phyloP scores from a whole-genome alignment of 2,329 filamentous ascomycete species.

The Escovopsis weberi region DNA sequence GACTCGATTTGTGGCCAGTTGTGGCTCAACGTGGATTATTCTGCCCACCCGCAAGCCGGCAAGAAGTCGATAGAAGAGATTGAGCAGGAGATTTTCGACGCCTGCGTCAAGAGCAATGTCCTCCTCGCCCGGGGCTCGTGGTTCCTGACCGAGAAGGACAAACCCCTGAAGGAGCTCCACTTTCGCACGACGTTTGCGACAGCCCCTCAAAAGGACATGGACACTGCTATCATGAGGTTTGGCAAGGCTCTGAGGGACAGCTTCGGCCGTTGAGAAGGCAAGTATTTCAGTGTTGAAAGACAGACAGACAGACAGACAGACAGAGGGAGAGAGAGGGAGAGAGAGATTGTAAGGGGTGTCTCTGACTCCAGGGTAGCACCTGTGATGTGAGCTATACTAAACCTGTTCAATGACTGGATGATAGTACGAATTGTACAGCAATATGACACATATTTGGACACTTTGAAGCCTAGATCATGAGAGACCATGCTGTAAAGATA shows the following conservation, averaged over 20 bases:
- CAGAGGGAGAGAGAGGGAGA: background rate
- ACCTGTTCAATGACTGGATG: too few relatives aligned
- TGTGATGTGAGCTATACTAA: too few relatives aligned
- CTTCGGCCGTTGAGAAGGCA: conserved; percentile 20
- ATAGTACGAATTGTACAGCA: too few relatives aligned
- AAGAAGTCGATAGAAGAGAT: conserved; percentile 45
- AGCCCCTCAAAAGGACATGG: conserved; percentile 39
- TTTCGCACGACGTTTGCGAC: conserved; percentile 77
- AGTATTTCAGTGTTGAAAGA: background rate
- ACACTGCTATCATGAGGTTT: conserved; percentile 58
- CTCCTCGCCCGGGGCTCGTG: conserved; percentile 67
- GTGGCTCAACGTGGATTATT: conserved; percentile 58
- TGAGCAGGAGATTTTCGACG: conserved; percentile 76
- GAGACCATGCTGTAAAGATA: too few relatives aligned
- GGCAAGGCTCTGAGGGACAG: conserved; percentile 55
- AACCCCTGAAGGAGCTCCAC: conserved; percentile 48
- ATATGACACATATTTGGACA: too few relatives aligned
- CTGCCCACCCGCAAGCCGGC: conserved; percentile 45
- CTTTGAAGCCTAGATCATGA: too few relatives aligned
- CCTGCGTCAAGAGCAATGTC: conserved; percentile 55
- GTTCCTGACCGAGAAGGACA: conserved; percentile 58
- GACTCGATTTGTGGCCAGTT: conserved; percentile 40
- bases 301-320: background rate
- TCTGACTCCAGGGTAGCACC: too few relatives aligned
- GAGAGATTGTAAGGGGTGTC: too few relatives aligned